Base-by-base conservation (phyloP, 345 rosid genomes). In the Arabis alpina region DNA sequence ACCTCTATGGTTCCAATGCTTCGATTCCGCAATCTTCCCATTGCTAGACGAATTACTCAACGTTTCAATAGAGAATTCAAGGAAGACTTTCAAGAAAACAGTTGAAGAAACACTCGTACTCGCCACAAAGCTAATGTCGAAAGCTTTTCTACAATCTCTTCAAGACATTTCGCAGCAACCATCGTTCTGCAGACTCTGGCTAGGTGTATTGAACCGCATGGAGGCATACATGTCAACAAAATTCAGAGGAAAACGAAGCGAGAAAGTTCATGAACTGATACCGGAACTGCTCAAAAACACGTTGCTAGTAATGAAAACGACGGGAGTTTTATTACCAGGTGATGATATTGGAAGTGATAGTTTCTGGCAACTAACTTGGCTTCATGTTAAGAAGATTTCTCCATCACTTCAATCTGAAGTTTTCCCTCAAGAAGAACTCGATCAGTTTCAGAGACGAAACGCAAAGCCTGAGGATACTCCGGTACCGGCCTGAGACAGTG, bases 331-430 rank as follows among this genome's bases (percentile, higher is more conserved):
- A 39, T 57, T 80, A 66, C 90, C 80, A 1, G 81, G 82, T 48
- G 77, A 81, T 64, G 92, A 80, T 39, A 74, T 83, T 3, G 91
- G 86, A 23, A 84, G 89, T 48, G 86, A 83, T 54, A 89, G 92
- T 61, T 82, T 89, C 72, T 89, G 92, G 96, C 80, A 85, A 60
- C 74, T 85, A 14, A 89, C 92, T 14, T 85, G 96, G 92, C 70
- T 86, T 51, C 88, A 87, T 48, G 90, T 85, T 40, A 81, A 87
- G 58, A 86, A 86, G 54, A 81, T 86, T 4, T 76, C 72, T 37
- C 84, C 95, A n/a, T 69, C 85, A 13, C 27, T 85, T 73, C 86
- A 85, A 70, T 76, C 84, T 2, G 95, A 85, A 74, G 82, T 86
- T 28, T 83, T 86, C 71, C 84, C 87, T 10, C 82, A 78, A 61